Percentiles rank a stretch among this genome's conserved stretches.
Conservation (phyloP, 345 rosid genomes). For the Erysimum cheiranthoides region DNA sequence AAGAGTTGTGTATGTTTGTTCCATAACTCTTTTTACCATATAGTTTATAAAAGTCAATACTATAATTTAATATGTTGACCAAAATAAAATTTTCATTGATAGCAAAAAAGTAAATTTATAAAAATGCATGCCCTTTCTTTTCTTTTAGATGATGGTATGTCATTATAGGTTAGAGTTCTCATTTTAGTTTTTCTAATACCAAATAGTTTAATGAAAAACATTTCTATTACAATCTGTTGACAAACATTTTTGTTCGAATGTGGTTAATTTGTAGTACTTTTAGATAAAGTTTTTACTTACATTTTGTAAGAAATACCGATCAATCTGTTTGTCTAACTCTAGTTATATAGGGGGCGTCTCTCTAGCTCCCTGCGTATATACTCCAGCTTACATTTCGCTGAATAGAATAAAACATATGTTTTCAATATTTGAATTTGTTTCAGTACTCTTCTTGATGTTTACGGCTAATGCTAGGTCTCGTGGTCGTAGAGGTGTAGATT, state of each 20-base stretch:
- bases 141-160: background rate
- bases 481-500: no score
- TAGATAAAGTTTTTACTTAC: no score
- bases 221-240: background rate
- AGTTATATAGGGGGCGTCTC: no score
- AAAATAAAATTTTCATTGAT: background rate
- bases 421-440: no score
- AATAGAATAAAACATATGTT: no score
- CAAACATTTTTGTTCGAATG: background rate
- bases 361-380: no score
- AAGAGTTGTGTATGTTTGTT: background rate
- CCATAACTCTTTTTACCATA: background rate
- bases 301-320: no score
- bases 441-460: no score
- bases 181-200: background rate
- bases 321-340: no score
- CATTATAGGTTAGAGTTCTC: background rate
- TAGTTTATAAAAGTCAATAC: background rate
- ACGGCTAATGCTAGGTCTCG: no score
- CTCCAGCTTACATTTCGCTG: no score
- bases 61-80: slow-evolving; percentile 5
- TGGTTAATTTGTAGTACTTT: no score
- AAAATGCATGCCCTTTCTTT: background rate
- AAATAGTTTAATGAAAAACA: background rate
- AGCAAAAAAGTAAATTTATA: background rate